Percentiles rank a stretch among this genome's conserved stretches.
phyloP scores from a whole-genome alignment of 2,329 filamentous ascomycete species.

The Cladophialophora exuberans region DNA sequence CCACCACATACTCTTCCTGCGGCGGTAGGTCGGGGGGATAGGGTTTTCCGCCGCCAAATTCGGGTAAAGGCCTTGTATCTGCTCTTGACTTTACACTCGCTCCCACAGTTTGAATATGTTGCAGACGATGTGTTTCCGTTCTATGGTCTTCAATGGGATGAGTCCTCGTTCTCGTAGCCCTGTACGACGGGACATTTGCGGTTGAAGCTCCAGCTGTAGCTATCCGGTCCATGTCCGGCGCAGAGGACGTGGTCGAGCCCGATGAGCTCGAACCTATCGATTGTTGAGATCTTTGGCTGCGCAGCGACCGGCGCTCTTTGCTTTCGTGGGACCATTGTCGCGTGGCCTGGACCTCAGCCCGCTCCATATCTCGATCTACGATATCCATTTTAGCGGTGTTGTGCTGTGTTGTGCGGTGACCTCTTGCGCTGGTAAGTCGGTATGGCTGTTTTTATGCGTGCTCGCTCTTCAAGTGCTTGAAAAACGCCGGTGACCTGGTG shows the following conservation, averaged over 20 bases:
- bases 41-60: conserved; percentile 58
- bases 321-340: conserved; percentile 28
- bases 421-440: not conserved
- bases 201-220: conserved; percentile 28
- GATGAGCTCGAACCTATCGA: conserved; percentile 33
- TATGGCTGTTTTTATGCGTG: not conserved
- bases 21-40: conserved; percentile 60
- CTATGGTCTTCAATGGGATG: conserved; percentile 33
- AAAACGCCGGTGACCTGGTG: too few species aligned
- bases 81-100: conserved; percentile 37
- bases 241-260: conserved; percentile 32
- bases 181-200: conserved; percentile 7
- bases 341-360: conserved; percentile 39
- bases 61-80: conserved; percentile 41
- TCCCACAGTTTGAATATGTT: conserved; percentile 49
- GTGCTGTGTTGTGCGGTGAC: not conserved
- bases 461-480: too few species aligned
- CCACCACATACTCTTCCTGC: conserved; percentile 64
- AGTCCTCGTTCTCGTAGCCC: conserved; percentile 28
- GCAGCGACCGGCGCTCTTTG: conserved; percentile 29
- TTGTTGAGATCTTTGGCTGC: conserved; percentile 20
- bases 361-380: conserved; percentile 42
- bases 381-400: conserved; percentile 39
- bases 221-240: conserved; percentile 29
- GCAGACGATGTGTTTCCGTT: conserved; percentile 36